Base-by-base conservation (phyloP, 176 grass and related monocot genomes). In the Aechmea fasciata region DNA sequence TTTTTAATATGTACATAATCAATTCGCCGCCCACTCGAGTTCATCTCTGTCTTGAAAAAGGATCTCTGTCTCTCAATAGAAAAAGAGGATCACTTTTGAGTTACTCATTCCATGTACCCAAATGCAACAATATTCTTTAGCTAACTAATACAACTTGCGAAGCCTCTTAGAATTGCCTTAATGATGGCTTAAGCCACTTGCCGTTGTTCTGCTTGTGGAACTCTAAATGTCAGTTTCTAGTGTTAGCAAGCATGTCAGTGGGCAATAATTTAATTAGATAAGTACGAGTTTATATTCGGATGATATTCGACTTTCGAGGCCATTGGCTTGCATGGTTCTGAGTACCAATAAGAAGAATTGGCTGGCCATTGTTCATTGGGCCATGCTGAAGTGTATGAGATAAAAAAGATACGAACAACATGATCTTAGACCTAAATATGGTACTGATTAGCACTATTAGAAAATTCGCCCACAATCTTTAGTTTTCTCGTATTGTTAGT, bases 401-500 rank as follows among this genome's bases (percentile, higher is more conserved):
- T 64, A 7, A 70, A 57, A 83, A 18, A 23, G 65, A 65, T 18
- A 70, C 18, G 80, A 83, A 75, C 68, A 9, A 64, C 63, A 76
- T 76, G 72, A 77, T n/a, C 29, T 72, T 73, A 26, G 25, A 79
- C 76, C 83, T 79, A 11, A 29, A 79, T 83, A 25, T 76, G 72
- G 52, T 87, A 41, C 48, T 64, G 13, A 63, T 65, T 10, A 11
- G 72, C 83, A 50, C 72, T 69, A 79, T 68, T 83, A 69, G 80
- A 83, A 87, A 87, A 87, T 73, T 55, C 51, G 23, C 47, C 41
- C 67, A 14, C 25, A 83, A 65, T 65, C 59, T 76, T 73, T 79
- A 47, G 63, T 61, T 61, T 61, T 61, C 15, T 19, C 15, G 9
- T 19, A 61, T 20, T 57, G 53, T 9, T 19, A 61, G 20, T 61